Conservation (phyloP, 495 filamentous ascomycete species). For the Apiosordaria backusii region DNA sequence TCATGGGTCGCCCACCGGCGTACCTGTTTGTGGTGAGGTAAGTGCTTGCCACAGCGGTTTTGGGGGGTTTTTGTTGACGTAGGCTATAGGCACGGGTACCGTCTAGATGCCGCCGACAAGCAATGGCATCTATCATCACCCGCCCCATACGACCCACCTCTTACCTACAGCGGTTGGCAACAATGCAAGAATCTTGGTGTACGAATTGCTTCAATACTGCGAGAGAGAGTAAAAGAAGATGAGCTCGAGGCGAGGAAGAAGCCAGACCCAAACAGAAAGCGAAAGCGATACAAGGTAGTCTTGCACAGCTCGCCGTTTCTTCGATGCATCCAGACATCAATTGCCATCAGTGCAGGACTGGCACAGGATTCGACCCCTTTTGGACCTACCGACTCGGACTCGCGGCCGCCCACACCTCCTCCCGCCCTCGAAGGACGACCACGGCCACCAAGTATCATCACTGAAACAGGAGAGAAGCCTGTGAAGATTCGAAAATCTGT, state of each 20-base stretch:
- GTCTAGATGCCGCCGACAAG: constrained; percentile 89
- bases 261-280: constrained; percentile 33
- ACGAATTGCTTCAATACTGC: constrained; percentile 73
- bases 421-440: constrained; percentile 13
- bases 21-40: constrained; percentile 78
- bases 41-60: constrained; percentile 21
- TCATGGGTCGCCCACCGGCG: constrained; percentile 47
- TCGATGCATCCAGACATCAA: constrained; percentile 87
- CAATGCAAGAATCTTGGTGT: constrained; percentile 75
- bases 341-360: constrained; percentile 85
- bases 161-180: constrained; percentile 92
- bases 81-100: constrained; percentile 72
- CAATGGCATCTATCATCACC: constrained; percentile 94
- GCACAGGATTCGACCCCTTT: constrained; percentile 54
- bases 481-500: constrained; percentile 47
- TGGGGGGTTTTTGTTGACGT: not conserved
- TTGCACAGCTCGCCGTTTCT: constrained; percentile 91
- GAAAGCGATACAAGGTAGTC: constrained; percentile 68
- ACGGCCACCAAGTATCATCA: constrained; percentile 14
- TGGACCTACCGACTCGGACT: constrained; percentile 26
- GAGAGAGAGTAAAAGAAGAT: constrained; percentile 40
- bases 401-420: constrained; percentile 14
- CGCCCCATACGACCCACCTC: constrained; percentile 90
- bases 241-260: constrained; percentile 28
- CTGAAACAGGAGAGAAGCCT: constrained; percentile 3